Evolutionary conservation across 129 eudicot genomes (phyloP), one percentile per base, ranked within the genome.

Genomic region (Arctium minus): DNA sequence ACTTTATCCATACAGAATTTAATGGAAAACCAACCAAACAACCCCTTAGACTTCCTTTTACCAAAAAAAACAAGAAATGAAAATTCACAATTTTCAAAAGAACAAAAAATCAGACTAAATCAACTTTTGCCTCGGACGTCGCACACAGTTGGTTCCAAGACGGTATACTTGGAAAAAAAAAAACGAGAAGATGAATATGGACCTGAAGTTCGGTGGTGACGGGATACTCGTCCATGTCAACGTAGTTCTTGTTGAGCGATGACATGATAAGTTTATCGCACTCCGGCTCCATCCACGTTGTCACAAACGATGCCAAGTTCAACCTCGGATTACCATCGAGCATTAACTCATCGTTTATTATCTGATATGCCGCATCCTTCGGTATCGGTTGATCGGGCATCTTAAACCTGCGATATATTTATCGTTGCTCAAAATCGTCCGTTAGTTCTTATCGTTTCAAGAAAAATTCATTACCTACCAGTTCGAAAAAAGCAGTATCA

Each of bases 201-300:
- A 88, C 98, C 94, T 93, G 96, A 30, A 91, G 92, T 84, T 93
- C 94, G 69, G 98, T 93, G 77, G 97, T 91, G 90, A 91, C 94
- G 65, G 97, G 98, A 72, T 93, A 91, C 80, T 85, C 96, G 56
- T 93, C 97, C 97, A 90, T 92, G 85, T 90, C 94, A 67, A 90
- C 90, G 8, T 90, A 90, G 80, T 90, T 90, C 83, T 89, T 91
- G 75, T 91, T 93, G 31, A 90, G 32, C 17, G 97, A 87, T 2
- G 92, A 87, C 98, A 91, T 93, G 3, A 93, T 89, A 27, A 93
- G 98, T 72, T 91, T 85, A 77, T 93, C 97, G 27, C 92, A 89
- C 79, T 93, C 96, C 0, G 93, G 93, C 83, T 93, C 97, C 97
- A 92, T 92, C 97, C 92, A 92, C 0, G 96, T 93, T 9, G 94